Evolutionary conservation across 352 stramenopile genomes (phyloP), one percentile per base, ranked within the genome.

Genomic region (Phytophthora nicotianae): DNA sequence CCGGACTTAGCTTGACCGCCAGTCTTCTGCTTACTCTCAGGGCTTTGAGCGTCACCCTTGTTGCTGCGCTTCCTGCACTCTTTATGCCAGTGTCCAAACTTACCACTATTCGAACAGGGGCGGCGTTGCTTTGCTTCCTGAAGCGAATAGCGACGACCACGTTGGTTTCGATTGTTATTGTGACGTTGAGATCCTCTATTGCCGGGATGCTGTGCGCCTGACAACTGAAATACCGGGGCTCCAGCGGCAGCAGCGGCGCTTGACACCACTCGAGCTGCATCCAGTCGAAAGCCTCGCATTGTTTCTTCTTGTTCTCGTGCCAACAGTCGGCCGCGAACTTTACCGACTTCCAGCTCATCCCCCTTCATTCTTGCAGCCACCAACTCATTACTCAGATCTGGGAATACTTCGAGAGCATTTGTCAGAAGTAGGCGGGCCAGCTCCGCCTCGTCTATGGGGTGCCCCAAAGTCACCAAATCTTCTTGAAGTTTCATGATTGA

Each of bases 401-500:
- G 51, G 8, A 59, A 50, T 4, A 50, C 38, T 20, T 40, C 41
- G 21, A 61, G 32, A 2, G 35, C 53, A 23, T 53, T 54, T 0
- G 32, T 53, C 3, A 54, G 29, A 1, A 53, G 19, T 33, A 48
- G 27, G 2, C 53, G 53, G 16, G 43, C 53, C 38, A 54, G 41
- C 35, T 61, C 53, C 21, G 42, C 9, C 6, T 61, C 53, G 3
- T 53, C 29, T 5, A 61, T 23, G 2, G 32, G 27, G 5, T n/a
- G 11, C 9, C 42, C 53, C 6, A 52, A 43, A 13, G 53, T 41
- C 3, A 53, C 53, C 7, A 61, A 20, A 61, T 52, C 43, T 11
- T 61, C 53, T 29, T 52, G 53, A 20, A 53, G 35, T 16, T 61
- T n/a, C 32, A 49, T 53, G 0, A 53, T 29, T 19, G 43, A 3